These are phyloP conservation scores for Claviceps purpurea DNA, from an alignment of 2,329 filamentous ascomycete genomes.

Conservation along the genomic window DNA sequence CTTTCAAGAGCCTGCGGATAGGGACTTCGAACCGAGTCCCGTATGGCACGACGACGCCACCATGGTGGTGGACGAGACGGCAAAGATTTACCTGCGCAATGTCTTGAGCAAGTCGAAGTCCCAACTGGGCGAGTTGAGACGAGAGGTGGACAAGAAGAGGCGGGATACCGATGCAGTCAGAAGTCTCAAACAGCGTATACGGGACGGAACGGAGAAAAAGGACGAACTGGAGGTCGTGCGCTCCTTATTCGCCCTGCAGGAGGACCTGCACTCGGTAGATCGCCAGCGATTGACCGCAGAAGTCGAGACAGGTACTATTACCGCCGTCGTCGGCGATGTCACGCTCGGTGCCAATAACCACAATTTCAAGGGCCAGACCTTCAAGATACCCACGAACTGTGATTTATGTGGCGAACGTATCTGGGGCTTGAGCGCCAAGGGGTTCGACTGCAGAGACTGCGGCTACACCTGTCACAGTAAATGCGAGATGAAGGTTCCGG, in stretches of 20 bases:
- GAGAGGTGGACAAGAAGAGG: slow-evolving; percentile 74
- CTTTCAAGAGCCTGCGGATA: slow-evolving; percentile 75
- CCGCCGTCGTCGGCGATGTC: slow-evolving; percentile 79
- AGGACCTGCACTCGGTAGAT: slow-evolving; percentile 73
- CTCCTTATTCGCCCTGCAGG: slow-evolving; percentile 72
- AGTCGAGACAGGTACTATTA: slow-evolving; percentile 86
- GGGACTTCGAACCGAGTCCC: slow-evolving; percentile 83
- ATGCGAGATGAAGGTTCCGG: slow-evolving; percentile 96
- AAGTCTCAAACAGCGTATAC: slow-evolving; percentile 58
- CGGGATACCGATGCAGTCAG: slow-evolving; percentile 73
- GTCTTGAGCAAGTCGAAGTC: slow-evolving; percentile 81
- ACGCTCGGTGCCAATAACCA: slow-evolving; percentile 88
- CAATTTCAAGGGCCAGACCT: slow-evolving; percentile 97
- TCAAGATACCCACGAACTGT: slow-evolving; percentile 98
- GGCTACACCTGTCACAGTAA: slow-evolving; percentile 98
- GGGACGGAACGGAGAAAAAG: slow-evolving; percentile 74
- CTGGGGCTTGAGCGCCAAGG: slow-evolving; percentile 93
- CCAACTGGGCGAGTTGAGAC: slow-evolving; percentile 64
- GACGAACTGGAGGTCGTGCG: slow-evolving; percentile 79
- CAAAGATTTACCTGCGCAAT: slow-evolving; percentile 85
- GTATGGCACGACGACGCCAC: slow-evolving; percentile 90
- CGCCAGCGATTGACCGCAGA: slow-evolving; percentile 76
- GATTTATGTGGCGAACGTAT: slow-evolving; percentile 93
- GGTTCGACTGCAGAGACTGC: slow-evolving; percentile 89
- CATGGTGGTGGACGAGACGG: slow-evolving; percentile 75